Conservation (phyloP, 345 rosid genomes). For the Eucalyptus melliodora region DNA sequence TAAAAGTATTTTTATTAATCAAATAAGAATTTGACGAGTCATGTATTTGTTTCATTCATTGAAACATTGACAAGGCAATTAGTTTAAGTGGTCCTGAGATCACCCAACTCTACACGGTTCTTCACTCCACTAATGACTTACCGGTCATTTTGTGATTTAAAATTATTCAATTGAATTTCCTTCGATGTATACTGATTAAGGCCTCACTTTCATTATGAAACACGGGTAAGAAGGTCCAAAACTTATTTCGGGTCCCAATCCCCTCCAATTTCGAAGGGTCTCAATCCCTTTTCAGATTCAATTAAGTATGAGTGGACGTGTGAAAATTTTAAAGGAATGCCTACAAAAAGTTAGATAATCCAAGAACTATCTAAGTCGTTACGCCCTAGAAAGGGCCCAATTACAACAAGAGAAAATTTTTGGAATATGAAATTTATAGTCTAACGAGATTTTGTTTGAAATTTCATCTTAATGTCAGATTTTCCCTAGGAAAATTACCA, state of each 20-base stretch:
- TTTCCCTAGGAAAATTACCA: not conserved
- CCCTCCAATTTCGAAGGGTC: not conserved
- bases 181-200: not conserved
- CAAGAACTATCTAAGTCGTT: not conserved
- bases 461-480: not conserved
- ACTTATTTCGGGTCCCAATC: not conserved
- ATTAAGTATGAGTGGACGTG: not conserved
- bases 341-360: not conserved
- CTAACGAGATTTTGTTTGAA: not conserved
- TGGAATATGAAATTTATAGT: not conserved
- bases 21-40: not conserved
- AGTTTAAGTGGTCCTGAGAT: not conserved
- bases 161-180: not conserved
- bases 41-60: not conserved
- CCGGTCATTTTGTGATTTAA: not conserved
- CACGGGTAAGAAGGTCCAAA: not conserved
- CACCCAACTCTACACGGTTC: not conserved
- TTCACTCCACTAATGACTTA: not conserved
- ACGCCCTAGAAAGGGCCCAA: not conserved
- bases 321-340: not conserved
- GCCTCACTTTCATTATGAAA: not conserved
- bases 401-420: not conserved
- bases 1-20: not conserved
- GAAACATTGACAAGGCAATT: not conserved
- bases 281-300: not conserved